Percentiles rank a stretch among this genome's conserved stretches.
Conservation (phyloP, 148 eudicot genomes). For the Rhododendron kiyosumense region DNA sequence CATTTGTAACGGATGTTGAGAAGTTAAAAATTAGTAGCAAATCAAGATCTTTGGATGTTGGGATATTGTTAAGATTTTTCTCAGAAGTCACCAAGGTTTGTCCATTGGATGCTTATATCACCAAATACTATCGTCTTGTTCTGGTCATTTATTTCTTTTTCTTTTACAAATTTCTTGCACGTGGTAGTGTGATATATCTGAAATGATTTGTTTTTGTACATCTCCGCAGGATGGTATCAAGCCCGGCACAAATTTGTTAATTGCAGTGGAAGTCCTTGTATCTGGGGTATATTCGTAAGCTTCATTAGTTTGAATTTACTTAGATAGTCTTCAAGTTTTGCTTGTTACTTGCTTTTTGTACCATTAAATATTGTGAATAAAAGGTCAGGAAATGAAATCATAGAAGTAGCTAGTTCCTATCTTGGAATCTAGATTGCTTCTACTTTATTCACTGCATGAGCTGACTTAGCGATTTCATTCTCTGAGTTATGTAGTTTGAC, state of each 20-base stretch:
- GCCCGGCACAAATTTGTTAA: slow-evolving; percentile 81
- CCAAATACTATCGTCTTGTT: background rate
- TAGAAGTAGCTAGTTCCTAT: background rate
- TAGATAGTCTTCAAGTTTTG: background rate
- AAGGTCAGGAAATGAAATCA: background rate
- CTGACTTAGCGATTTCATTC: background rate
- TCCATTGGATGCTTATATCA: slow-evolving; percentile 14
- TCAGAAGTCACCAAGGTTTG: slow-evolving; percentile 76
- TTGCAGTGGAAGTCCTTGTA: slow-evolving; percentile 87
- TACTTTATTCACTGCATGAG: background rate
- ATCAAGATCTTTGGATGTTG: slow-evolving; percentile 79
- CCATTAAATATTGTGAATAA: background rate
- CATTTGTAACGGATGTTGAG: slow-evolving; percentile 97
- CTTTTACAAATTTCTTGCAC: background rate
- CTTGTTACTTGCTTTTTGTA: background rate
- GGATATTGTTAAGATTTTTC: slow-evolving; percentile 64
- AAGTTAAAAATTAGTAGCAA: slow-evolving; percentile 86
- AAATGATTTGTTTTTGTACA: slow-evolving; percentile 10
- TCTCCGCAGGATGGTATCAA: slow-evolving; percentile 64
- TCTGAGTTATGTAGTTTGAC: background rate
- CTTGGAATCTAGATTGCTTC: background rate
- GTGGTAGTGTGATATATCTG: background rate
- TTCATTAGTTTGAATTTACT: slow-evolving; percentile 4
- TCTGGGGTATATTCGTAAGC: slow-evolving; percentile 66
- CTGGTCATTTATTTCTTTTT: background rate